These are phyloP conservation scores for Agrocybe pediades DNA, from an alignment of 768 basidiomycete species.

Conservation along the genomic window DNA sequence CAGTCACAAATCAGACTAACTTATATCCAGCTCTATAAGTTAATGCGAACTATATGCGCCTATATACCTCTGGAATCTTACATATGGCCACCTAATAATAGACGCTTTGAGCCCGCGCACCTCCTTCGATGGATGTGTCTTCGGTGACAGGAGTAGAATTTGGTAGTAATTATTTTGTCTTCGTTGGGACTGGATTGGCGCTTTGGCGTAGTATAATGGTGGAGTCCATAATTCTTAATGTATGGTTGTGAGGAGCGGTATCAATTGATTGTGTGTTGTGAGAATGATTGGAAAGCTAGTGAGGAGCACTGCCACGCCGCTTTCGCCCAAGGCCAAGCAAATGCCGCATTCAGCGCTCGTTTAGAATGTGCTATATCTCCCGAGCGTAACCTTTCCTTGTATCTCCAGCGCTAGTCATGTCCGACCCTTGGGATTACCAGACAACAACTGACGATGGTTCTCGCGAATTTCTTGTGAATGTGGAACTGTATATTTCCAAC, in stretches of 20 bases:
- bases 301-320: slow-evolving; percentile 7
- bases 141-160: background rate
- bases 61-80: slow-evolving; percentile 39
- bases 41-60: slow-evolving; percentile 32
- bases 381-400: slow-evolving; percentile 12
- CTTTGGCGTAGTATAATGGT: background rate
- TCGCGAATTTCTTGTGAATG: slow-evolving; percentile 60
- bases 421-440: slow-evolving; percentile 32
- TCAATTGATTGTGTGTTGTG: background rate
- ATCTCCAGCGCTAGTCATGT: slow-evolving; percentile 24
- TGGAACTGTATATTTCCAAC: slow-evolving; percentile 63
- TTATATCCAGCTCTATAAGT: slow-evolving; percentile 18
- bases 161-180: background rate
- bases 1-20: slow-evolving; percentile 34
- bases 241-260: background rate
- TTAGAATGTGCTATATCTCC: slow-evolving; percentile 18
- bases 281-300: too few relatives aligned
- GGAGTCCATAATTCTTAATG: background rate
- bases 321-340: background rate
- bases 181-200: background rate
- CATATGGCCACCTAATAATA: slow-evolving; percentile 35
- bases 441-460: slow-evolving; percentile 20
- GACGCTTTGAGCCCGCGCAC: slow-evolving; percentile 7
- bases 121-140: background rate
- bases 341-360: slow-evolving; percentile 15